Conservation (phyloP, 495 filamentous ascomycete species). For the Neurospora sublineolata region DNA sequence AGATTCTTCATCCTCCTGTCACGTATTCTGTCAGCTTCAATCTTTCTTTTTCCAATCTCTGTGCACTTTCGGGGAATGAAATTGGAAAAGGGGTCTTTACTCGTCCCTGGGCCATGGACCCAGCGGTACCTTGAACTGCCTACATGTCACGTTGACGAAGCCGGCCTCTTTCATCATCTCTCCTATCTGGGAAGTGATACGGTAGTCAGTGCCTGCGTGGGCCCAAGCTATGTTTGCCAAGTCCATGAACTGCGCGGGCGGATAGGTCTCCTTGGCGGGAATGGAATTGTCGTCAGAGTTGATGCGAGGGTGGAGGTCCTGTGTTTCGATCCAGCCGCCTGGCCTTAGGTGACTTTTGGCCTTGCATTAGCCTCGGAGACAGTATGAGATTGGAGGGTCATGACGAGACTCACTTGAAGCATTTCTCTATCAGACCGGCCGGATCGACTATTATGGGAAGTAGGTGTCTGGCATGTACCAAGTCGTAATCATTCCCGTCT, state of each 20-base stretch:
- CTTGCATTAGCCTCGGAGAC: background rate
- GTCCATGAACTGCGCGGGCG: constrained; percentile 18
- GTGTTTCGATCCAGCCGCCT: constrained; percentile 42
- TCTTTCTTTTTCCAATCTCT: background rate
- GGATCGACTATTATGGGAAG: constrained; percentile 33
- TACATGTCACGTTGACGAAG: constrained; percentile 46
- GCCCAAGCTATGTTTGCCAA: constrained; percentile 17
- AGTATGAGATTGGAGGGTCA: background rate
- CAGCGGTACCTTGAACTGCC: constrained; percentile 39
- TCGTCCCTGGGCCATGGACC: constrained; percentile 42
- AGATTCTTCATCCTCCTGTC: constrained; percentile 3
- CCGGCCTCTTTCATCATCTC: constrained; percentile 41
- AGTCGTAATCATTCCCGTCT: constrained; percentile 16
- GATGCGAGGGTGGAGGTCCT: constrained; percentile 31
- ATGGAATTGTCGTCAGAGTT: constrained; percentile 32
- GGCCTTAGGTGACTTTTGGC: constrained; percentile 22
- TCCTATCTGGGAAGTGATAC: constrained; percentile 35
- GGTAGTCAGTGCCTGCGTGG: constrained; percentile 28
- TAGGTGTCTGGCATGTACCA: constrained; percentile 28
- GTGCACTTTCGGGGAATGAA: constrained; percentile 9
- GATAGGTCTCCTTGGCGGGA: constrained; percentile 9
- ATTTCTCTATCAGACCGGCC: constrained; percentile 18
- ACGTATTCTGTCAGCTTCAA: background rate
- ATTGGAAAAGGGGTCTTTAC: constrained; percentile 10
- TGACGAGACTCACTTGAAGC: constrained; percentile 9